Base-by-base conservation (phyloP, 495 filamentous ascomycete genomes). In the Melanomma pulvis-pyrius region DNA sequence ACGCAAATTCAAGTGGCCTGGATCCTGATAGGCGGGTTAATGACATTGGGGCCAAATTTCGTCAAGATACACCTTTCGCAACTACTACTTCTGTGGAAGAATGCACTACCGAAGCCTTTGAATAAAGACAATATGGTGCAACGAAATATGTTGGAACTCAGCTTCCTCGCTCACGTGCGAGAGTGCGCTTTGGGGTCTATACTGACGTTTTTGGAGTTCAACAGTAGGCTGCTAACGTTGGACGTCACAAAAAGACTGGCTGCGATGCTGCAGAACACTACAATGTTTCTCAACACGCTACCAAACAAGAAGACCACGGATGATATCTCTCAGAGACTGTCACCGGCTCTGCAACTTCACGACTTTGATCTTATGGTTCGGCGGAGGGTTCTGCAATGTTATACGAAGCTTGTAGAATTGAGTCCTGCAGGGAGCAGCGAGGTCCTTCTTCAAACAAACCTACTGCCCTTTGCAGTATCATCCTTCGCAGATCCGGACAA, bases 11-110 rank as follows among this genome's bases (percentile, higher is more conserved):
- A 99, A 70, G 92, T 98, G 5, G 93, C 94, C 21, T 99, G 94
- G 94, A 96, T 96, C 47, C 77, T 99, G 56, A 96, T 99, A 60
- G 94, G 94, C 34, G 94, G 94, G 0, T 78, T 99, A 25, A 98
- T 98, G 96, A 90, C 93, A 7, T 82, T 98, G 1, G 94, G 94
- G 0, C 96, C 96, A 5, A 97, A 96, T 74, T 99, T 99, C 74
- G 93, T 98, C 76, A 99, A 99, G 77, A 98, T 97, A 44, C 94
- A 98, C 79, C 82, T 99, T 21, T 93, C 93, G 2, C 94, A 98
- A 75, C 80, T 99, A 49, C 87, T 98, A 56, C 78, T 98, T n/a
- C 82, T 99, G 13, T 99, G 94, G 94, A 97, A 96, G 75, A 98
- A 97, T 78, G 93, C 94, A 2, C 79, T 99, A 34, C 94, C 94